Base-by-base conservation (phyloP, 2,329 filamentous ascomycete species). In the Mycosphaerella sp. region DNA sequence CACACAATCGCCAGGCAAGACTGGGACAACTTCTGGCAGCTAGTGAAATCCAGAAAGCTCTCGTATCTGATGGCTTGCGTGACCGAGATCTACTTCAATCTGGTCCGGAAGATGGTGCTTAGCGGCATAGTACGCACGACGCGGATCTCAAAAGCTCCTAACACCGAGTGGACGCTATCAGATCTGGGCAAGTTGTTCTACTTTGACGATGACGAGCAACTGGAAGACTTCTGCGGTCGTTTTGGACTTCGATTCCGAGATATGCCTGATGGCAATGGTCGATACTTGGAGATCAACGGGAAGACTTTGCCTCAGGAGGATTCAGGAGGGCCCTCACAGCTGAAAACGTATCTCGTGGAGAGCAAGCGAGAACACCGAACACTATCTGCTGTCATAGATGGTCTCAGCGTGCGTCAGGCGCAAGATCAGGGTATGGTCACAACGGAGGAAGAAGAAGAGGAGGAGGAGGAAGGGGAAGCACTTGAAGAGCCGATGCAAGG, bases 21-120 rank as follows among this genome's bases (percentile, higher is more conserved):
- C 54, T 80, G 78, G 65, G 68, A 73, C 42, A 70, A 71, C 2
- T 84, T 84, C 58, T 85, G 81, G 73, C 71, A 69, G 8, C 60
- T 81, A 14, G 65, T 84, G 37, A 70, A 72, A 48, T 83, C 80
- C 1, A 70, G 71, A 3, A 69, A 72, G 28, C 74, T 80, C 1
- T 79, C 81, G 0, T 85, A 83, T 59, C 68, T 84, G 6, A 79
- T 82, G 76, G 80, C 77, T 6, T 84, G 81, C 64, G 79, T 82
- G 18, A 78, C 80, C 1, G 81, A 84, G 59, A 76, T 82, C 9
- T 78, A 79, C 55, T 84, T 85, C 66, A 78, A 78, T 48, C 68
- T 77, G 21, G 69, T 84, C 39, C 77, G 81, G 9, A 73, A 78
- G 44, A 75, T 73, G 18, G 75, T 77, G 5, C 71, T 85, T 41